Evolutionary conservation across 768 basidiomycete genomes (phyloP).

Genomic region (Mycena filopes): DNA sequence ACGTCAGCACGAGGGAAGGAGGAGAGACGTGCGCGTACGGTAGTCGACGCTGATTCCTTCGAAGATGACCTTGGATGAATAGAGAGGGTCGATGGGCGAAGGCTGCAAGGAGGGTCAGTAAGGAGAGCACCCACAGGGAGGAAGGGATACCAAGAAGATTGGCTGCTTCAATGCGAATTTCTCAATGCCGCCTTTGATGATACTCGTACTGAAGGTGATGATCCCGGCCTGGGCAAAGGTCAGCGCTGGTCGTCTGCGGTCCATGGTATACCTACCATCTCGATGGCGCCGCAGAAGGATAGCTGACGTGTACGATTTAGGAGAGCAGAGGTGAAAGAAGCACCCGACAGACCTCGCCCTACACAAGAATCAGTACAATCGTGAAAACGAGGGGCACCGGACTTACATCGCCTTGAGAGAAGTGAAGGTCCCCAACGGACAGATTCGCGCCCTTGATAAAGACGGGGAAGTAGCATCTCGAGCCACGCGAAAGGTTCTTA

Average conservation of each 20-base stretch:
- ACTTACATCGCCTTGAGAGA: slow-evolving; percentile 78
- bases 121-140: neutral
- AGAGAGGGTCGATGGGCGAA: slow-evolving; percentile 79
- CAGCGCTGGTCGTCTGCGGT: neutral
- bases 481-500: slow-evolving; percentile 81
- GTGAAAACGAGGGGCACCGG: neutral
- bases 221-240: slow-evolving; percentile 63
- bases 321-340: neutral
- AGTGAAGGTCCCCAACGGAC: slow-evolving; percentile 83
- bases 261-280: slow-evolving; percentile 60
- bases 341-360: slow-evolving; percentile 64
- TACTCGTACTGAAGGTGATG: slow-evolving; percentile 75
- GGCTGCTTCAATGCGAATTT: slow-evolving; percentile 81
- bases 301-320: slow-evolving; percentile 51
- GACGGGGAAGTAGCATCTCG: slow-evolving; percentile 81
- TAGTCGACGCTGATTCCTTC: slow-evolving; percentile 81
- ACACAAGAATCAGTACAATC: slow-evolving; percentile 20
- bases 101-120: slow-evolving; percentile 53
- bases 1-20: neutral
- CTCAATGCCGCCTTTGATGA: slow-evolving; percentile 80
- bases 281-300: slow-evolving; percentile 82
- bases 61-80: slow-evolving; percentile 79
- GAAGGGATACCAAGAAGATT: slow-evolving; percentile 69
- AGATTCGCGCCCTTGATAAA: slow-evolving; percentile 81
- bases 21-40: slow-evolving; percentile 52